Evolutionary conservation across 2,329 filamentous ascomycete species (phyloP).

Genomic region (Nigrospora osmanthi): DNA sequence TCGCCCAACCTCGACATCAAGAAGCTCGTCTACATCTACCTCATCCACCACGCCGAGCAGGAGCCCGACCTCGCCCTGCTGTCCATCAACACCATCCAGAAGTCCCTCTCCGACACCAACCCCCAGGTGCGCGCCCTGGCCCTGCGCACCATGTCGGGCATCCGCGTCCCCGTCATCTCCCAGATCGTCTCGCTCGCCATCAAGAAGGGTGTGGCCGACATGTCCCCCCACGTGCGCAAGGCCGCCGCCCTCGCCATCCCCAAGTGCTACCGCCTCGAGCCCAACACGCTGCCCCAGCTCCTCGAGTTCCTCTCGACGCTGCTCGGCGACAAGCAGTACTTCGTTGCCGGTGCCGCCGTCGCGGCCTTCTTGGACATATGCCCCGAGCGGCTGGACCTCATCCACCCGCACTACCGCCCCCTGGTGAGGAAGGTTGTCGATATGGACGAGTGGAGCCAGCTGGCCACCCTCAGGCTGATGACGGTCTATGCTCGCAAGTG

Average conservation of each 20-base stretch:
- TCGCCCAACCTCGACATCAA: conserved; percentile 92
- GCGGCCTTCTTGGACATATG: conserved; percentile 84
- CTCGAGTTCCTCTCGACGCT: conserved; percentile 73
- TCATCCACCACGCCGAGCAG: conserved; percentile 91
- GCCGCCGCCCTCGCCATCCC: conserved; percentile 90
- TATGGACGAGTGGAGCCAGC: conserved; percentile 98
- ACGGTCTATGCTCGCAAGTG: conserved; percentile 78
- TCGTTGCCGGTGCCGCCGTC: conserved; percentile 90
- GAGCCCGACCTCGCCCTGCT: conserved; percentile 92
- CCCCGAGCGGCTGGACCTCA: conserved; percentile 76
- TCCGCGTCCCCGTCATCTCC: conserved; percentile 93
- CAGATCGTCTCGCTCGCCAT: conserved; percentile 96
- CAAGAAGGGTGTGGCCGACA: conserved; percentile 86
- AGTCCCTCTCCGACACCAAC: conserved; percentile 87
- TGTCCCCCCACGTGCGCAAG: conserved; percentile 90
- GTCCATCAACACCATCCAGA: conserved; percentile 98
- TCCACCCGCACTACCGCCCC: conserved; percentile 82
- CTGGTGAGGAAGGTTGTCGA: conserved; percentile 88
- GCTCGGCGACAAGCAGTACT: conserved; percentile 88
- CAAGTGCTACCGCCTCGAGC: conserved; percentile 90
- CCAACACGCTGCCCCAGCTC: conserved; percentile 75
- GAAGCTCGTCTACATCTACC: conserved; percentile 97
- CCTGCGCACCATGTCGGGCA: conserved; percentile 92
- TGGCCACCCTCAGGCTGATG: conserved; percentile 76
- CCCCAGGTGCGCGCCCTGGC: conserved; percentile 87